Evolutionary conservation across 2,329 filamentous ascomycete genomes (phyloP).

Genomic region (Colletotrichum sp.): DNA sequence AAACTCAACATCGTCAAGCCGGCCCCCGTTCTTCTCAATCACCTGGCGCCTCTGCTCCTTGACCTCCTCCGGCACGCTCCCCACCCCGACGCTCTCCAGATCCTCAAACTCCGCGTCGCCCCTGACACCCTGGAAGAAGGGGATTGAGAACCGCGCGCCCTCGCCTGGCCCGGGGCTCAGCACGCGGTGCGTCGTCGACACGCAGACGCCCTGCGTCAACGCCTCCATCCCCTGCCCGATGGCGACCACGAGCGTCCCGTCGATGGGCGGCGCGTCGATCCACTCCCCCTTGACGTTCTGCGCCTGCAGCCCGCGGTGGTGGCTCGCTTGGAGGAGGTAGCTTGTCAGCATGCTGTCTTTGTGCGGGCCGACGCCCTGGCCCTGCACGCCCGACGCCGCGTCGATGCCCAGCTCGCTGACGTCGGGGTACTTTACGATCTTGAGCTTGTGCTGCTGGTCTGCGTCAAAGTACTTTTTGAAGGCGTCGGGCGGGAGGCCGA

Average conservation of each 20-base stretch:
- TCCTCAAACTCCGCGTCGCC: slow-evolving; percentile 82
- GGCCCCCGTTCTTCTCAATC: slow-evolving; percentile 60
- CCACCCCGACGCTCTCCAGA: slow-evolving; percentile 67
- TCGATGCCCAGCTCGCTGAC: slow-evolving; percentile 58
- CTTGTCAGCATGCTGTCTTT: slow-evolving; percentile 86
- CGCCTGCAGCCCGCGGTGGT: slow-evolving; percentile 80
- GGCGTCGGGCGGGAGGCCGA: slow-evolving; percentile 70
- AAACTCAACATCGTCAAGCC: slow-evolving; percentile 82
- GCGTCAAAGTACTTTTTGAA: slow-evolving; percentile 82
- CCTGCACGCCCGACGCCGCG: slow-evolving; percentile 37
- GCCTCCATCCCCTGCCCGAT: slow-evolving; percentile 90
- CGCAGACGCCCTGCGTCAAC: slow-evolving; percentile 81
- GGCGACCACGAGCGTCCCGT: slow-evolving; percentile 82
- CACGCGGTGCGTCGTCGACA: slow-evolving; percentile 82
- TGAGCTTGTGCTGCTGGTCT: slow-evolving; percentile 82
- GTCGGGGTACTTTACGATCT: slow-evolving; percentile 88
- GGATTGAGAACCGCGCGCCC: slow-evolving; percentile 79
- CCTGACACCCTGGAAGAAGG: slow-evolving; percentile 88
- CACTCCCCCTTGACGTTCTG: slow-evolving; percentile 80
- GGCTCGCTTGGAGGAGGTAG: slow-evolving; percentile 80
- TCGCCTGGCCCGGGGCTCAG: slow-evolving; percentile 73
- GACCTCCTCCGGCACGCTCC: slow-evolving; percentile 64
- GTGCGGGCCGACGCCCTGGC: slow-evolving; percentile 76
- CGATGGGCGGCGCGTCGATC: slow-evolving; percentile 81
- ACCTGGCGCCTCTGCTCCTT: slow-evolving; percentile 65